phyloP scores from a whole-genome alignment of 768 basidiomycete genomes.

The Clavaria fumosa region DNA sequence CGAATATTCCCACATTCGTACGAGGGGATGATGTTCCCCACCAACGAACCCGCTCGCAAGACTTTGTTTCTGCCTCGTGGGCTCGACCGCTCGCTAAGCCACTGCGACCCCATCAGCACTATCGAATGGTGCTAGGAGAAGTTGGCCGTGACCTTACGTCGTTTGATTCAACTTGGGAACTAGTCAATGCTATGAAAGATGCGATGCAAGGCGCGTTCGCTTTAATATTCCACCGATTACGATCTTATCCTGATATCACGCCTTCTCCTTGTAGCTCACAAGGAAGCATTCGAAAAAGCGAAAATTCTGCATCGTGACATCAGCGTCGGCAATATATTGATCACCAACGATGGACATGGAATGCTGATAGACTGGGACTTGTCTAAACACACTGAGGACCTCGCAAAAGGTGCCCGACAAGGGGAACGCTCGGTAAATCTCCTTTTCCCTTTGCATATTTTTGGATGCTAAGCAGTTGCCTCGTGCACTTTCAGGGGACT shows the following conservation, averaged over 20 bases:
- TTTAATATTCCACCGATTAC: neutral
- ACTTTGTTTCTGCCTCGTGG: neutral
- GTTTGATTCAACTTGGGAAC: neutral
- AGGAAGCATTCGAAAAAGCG: neutral
- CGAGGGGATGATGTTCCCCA: constrained; percentile 1
- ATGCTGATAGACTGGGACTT: constrained; percentile 9
- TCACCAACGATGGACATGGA: constrained; percentile 4
- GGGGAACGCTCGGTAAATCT: neutral
- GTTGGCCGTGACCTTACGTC: neutral
- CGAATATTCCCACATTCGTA: neutral
- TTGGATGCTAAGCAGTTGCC: constrained; percentile 13
- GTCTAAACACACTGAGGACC: constrained; percentile 2
- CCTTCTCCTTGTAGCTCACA: neutral
- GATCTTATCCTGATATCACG: neutral
- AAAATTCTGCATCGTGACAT: neutral
- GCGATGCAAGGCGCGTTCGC: neutral
- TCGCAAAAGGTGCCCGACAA: neutral
- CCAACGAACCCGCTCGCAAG: neutral
- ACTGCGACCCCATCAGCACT: neutral
- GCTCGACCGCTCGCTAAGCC: neutral
- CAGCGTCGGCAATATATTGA: neutral
- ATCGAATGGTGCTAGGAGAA: neutral
- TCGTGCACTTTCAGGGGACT: constrained; percentile 7
- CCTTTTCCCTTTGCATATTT: neutral
- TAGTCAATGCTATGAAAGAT: constrained; percentile 1